These are phyloP conservation scores for Exserohilum turcica DNA, from an alignment of 2,329 filamentous ascomycete species.

Conservation along the genomic window DNA sequence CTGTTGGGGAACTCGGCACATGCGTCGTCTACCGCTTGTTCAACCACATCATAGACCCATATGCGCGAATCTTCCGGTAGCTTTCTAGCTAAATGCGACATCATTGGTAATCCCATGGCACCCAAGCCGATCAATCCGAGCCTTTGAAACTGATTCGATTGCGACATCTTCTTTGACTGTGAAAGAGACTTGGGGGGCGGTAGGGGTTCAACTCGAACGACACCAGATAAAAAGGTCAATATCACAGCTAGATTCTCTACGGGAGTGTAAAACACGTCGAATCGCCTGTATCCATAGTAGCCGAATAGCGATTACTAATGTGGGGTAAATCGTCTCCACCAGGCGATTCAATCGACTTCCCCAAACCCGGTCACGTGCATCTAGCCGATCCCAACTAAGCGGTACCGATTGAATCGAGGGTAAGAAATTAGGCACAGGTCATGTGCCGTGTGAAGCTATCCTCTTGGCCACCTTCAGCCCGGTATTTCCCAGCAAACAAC, in stretches of 20 bases:
- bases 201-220: not conserved
- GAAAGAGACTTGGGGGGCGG: not conserved
- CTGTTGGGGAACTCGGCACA: constrained; percentile 48
- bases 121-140: constrained; percentile 61
- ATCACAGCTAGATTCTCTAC: not conserved
- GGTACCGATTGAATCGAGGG: not conserved
- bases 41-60: constrained; percentile 57
- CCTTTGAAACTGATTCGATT: constrained; percentile 28
- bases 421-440: not conserved
- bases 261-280: not conserved
- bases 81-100: constrained; percentile 56
- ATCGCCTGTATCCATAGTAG: not conserved
- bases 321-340: constrained; percentile 18
- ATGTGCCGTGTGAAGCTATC: not conserved
- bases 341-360: not conserved
- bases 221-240: too few species aligned
- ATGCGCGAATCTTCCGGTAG: constrained; percentile 51
- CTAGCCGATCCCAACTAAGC: too few species aligned
- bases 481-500: not conserved
- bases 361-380: not conserved
- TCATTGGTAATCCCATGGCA: constrained; percentile 62
- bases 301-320: constrained; percentile 7
- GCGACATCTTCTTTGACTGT: constrained; percentile 24
- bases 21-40: constrained; percentile 51
- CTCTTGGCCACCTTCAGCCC: not conserved